Percentiles rank a stretch among this genome's conserved stretches.
Conservation (phyloP, 2,329 filamentous ascomycete species). For the Ceratocystis eucalypticola region DNA sequence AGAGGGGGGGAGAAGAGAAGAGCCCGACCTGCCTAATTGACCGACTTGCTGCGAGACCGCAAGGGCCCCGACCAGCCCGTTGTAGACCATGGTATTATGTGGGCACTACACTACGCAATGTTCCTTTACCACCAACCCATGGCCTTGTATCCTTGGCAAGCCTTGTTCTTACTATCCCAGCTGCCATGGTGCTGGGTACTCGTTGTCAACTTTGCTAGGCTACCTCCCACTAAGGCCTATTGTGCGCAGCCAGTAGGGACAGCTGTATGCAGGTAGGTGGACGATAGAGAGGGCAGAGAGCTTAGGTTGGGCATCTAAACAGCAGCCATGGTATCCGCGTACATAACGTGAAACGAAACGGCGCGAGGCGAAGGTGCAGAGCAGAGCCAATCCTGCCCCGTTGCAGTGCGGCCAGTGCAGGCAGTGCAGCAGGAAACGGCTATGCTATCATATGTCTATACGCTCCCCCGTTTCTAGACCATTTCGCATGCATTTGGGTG, state of each 20-base stretch:
- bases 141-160: too few species aligned
- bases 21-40: not conserved
- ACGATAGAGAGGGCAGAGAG: not conserved
- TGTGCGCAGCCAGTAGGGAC: not conserved
- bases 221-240: not conserved
- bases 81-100: too few species aligned
- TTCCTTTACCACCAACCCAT: too few species aligned
- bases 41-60: not conserved
- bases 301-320: not conserved
- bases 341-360: not conserved
- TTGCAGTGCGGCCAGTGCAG: not conserved
- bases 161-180: too few species aligned
- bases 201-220: not conserved
- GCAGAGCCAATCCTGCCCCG: not conserved
- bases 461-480: too few species aligned
- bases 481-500: too few species aligned
- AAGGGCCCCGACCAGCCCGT: too few species aligned
- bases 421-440: not conserved
- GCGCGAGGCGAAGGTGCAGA: not conserved
- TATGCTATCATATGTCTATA: not conserved
- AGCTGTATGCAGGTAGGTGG: not conserved
- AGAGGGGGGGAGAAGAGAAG: too few species aligned
- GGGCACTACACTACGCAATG: too few species aligned
- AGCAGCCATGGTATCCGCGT: not conserved
- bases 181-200: not conserved